Conservation (phyloP, 805 yeast genomes). For the Candida pseudoglaebosa region DNA sequence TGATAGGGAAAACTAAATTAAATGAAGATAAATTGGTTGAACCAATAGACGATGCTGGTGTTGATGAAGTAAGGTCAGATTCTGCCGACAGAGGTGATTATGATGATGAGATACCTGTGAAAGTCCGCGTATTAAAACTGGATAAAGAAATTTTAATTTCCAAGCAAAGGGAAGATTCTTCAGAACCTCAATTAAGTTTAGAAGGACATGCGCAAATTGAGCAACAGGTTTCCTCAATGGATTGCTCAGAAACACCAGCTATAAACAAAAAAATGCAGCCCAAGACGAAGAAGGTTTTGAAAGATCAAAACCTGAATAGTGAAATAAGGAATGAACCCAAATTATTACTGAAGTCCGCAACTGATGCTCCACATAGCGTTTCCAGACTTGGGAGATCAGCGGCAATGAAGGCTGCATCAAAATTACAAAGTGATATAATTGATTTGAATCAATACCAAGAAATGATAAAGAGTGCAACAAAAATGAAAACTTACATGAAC, state of each 20-base stretch:
- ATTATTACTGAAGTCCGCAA: constrained; percentile 5
- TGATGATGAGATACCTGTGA: neutral
- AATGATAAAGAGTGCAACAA: constrained; percentile 39
- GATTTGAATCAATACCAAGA: constrained; percentile 63
- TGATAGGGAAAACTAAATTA: constrained; percentile 51
- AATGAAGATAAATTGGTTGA: constrained; percentile 33
- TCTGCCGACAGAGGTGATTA: constrained; percentile 11
- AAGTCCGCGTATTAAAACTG: constrained; percentile 5
- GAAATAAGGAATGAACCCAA: neutral
- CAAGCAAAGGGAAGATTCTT: no score
- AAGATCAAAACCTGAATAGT: neutral
- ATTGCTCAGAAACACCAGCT: neutral
- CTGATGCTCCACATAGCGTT: constrained; percentile 6
- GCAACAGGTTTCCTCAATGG: neutral
- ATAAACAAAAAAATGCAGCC: neutral
- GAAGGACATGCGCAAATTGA: no score
- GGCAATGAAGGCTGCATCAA: constrained; percentile 59
- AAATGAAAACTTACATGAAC: constrained; percentile 36
- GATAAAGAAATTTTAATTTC: constrained; percentile 6
- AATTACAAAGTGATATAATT: constrained; percentile 64
- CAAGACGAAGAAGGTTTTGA: constrained; percentile 7
- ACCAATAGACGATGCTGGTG: constrained; percentile 28
- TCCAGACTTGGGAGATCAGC: constrained; percentile 52
- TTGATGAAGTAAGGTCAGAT: constrained; percentile 7
- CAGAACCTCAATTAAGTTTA: no score